Conservation (phyloP, 2,329 filamentous ascomycete genomes). For the Cladophialophora bantiana region DNA sequence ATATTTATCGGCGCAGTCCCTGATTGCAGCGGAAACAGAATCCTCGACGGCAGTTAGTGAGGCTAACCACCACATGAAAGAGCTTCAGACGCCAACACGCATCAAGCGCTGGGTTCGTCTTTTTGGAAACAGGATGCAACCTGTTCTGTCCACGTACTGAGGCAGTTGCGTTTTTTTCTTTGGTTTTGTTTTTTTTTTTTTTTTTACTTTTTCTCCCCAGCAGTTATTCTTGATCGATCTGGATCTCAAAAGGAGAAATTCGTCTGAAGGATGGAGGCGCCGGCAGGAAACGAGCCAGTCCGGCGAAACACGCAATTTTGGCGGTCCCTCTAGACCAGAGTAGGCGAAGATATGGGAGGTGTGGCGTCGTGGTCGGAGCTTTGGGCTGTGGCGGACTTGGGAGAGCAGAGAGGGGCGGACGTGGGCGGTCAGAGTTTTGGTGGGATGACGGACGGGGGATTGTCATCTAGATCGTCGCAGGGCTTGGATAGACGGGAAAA, state of each 20-base stretch:
- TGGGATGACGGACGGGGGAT: conserved; percentile 7
- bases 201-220: background rate
- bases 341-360: conserved; percentile 9
- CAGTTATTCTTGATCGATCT: background rate
- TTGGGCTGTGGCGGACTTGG: conserved; percentile 11
- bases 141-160: too few relatives aligned
- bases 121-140: too few relatives aligned
- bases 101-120: background rate
- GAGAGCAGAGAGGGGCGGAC: conserved; percentile 2
- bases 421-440: conserved; percentile 11
- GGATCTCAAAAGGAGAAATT: background rate
- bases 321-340: conserved; percentile 28
- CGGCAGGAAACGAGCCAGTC: background rate
- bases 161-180: too few relatives aligned
- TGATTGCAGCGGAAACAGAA: background rate
- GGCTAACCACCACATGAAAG: background rate
- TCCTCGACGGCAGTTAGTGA: background rate
- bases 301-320: conserved; percentile 22
- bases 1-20: background rate
- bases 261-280: conserved; percentile 1
- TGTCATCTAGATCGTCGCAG: conserved; percentile 7
- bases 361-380: background rate
- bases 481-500: background rate
- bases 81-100: background rate
- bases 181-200: too few relatives aligned